A percentile compares a stretch with the other conserved stretches of the same genome.
Conservation (phyloP, 345 rosid species). For the Trapa incisa region DNA sequence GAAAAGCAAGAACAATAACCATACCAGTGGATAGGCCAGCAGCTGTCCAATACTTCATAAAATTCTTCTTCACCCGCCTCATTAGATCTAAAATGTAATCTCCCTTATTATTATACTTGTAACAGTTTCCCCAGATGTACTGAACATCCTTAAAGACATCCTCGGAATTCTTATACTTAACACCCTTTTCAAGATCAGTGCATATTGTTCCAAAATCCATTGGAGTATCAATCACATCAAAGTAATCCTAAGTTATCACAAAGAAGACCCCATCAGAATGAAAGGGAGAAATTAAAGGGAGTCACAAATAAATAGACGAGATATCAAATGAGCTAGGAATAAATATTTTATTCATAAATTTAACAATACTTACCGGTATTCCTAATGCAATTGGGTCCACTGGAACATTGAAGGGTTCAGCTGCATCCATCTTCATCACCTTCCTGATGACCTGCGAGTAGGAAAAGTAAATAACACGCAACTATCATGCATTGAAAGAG, state of each 20-base stretch:
- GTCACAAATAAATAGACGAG: slow-evolving; percentile 1
- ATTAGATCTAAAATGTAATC: slow-evolving; percentile 90
- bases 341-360: neutral
- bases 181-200: slow-evolving; percentile 56
- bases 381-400: slow-evolving; percentile 95
- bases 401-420: slow-evolving; percentile 83
- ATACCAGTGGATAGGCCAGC: slow-evolving; percentile 68
- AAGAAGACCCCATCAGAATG: neutral
- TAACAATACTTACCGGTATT: slow-evolving; percentile 66
- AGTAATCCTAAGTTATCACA: slow-evolving; percentile 56
- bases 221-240: slow-evolving; percentile 86
- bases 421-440: slow-evolving; percentile 99
- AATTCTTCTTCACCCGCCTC: slow-evolving; percentile 93
- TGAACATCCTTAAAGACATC: slow-evolving; percentile 84
- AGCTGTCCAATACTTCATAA: slow-evolving; percentile 84
- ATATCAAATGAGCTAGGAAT: neutral
- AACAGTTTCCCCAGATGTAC: slow-evolving; percentile 86
- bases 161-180: slow-evolving; percentile 62
- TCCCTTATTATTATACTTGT: slow-evolving; percentile 86
- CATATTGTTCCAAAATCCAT: slow-evolving; percentile 99
- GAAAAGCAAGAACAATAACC: neutral
- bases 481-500: neutral
- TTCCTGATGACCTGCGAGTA: slow-evolving; percentile 60
- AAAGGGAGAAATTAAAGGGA: slow-evolving; percentile 11
- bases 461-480: slow-evolving; percentile 3